Conservation (phyloP, 352 stramenopile species). For the Pythium chondricola region DNA sequence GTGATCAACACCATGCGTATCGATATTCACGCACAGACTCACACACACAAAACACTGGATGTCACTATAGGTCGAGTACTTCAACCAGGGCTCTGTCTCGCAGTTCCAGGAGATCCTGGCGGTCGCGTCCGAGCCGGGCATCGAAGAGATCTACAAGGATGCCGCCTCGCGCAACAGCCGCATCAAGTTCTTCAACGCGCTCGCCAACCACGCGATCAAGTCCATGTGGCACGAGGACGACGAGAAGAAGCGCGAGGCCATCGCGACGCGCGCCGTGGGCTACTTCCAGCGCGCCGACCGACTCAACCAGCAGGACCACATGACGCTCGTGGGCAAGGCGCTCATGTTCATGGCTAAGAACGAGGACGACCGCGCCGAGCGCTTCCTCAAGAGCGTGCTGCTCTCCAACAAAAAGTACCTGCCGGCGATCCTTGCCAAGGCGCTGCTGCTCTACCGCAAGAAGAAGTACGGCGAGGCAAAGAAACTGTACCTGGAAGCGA, state of each 20-base stretch:
- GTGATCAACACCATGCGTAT: too few relatives aligned
- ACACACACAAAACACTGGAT: background rate
- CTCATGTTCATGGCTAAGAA: slow-evolving; percentile 92
- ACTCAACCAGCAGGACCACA: slow-evolving; percentile 85
- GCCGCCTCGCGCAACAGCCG: slow-evolving; percentile 75
- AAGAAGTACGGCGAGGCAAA: slow-evolving; percentile 89
- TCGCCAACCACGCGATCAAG: slow-evolving; percentile 82
- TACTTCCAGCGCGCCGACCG: slow-evolving; percentile 86
- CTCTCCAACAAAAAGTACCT: slow-evolving; percentile 86
- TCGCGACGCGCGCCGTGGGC: slow-evolving; percentile 72
- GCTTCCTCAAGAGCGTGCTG: slow-evolving; percentile 90
- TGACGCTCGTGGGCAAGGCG: slow-evolving; percentile 88
- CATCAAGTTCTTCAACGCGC: slow-evolving; percentile 87
- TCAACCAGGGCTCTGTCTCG: slow-evolving; percentile 71
- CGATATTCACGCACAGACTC: too few relatives aligned
- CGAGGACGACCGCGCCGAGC: slow-evolving; percentile 86
- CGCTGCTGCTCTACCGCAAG: slow-evolving; percentile 81
- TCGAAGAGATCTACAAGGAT: slow-evolving; percentile 88
- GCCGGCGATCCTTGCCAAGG: slow-evolving; percentile 79
- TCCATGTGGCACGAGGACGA: slow-evolving; percentile 88
- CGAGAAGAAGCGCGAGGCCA: slow-evolving; percentile 78
- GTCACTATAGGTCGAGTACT: slow-evolving; percentile 82
- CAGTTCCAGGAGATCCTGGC: slow-evolving; percentile 86
- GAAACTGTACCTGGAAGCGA: slow-evolving; percentile 92
- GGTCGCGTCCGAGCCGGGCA: slow-evolving; percentile 74